phyloP scores from a whole-genome alignment of 2,329 filamentous ascomycete species.

The Diaporthe eres region DNA sequence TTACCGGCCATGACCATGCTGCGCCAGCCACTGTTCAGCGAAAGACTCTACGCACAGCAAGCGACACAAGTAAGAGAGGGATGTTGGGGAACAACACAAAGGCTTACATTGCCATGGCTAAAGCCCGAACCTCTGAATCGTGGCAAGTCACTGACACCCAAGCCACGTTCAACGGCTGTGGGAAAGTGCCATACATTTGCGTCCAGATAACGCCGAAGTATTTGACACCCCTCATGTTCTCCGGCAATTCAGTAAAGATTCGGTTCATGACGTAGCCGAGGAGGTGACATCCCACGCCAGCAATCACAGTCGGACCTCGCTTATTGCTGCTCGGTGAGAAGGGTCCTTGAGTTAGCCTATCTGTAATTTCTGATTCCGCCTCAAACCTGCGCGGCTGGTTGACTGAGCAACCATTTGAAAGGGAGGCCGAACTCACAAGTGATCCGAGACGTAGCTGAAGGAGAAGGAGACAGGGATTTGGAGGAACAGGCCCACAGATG shows the following conservation, averaged over 20 bases:
- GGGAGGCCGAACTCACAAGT: slow-evolving; percentile 56
- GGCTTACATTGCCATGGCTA: slow-evolving; percentile 13
- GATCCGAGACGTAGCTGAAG: slow-evolving; percentile 68
- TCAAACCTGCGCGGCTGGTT: neutral
- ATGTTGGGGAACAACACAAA: neutral
- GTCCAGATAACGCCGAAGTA: slow-evolving; percentile 15
- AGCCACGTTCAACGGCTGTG: neutral
- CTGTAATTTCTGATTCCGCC: neutral
- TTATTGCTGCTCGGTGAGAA: neutral
- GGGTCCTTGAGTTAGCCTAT: neutral
- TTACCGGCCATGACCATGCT: slow-evolving; percentile 19
- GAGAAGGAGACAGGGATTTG: slow-evolving; percentile 65
- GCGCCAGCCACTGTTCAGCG: neutral
- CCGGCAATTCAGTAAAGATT: slow-evolving; percentile 8
- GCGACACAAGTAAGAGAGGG: neutral
- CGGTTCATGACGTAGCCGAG: slow-evolving; percentile 11
- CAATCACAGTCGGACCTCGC: slow-evolving; percentile 12
- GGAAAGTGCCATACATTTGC: slow-evolving; percentile 12
- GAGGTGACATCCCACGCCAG: slow-evolving; percentile 5
- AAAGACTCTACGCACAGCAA: neutral
- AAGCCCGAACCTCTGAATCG: slow-evolving; percentile 6
- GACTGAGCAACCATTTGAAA: neutral
- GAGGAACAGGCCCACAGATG: slow-evolving; percentile 67
- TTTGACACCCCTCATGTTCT: neutral
- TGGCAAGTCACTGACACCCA: slow-evolving; percentile 13